Conservation (phyloP, 1,284 basidiomycete genomes). For the Malassezia nana region DNA sequence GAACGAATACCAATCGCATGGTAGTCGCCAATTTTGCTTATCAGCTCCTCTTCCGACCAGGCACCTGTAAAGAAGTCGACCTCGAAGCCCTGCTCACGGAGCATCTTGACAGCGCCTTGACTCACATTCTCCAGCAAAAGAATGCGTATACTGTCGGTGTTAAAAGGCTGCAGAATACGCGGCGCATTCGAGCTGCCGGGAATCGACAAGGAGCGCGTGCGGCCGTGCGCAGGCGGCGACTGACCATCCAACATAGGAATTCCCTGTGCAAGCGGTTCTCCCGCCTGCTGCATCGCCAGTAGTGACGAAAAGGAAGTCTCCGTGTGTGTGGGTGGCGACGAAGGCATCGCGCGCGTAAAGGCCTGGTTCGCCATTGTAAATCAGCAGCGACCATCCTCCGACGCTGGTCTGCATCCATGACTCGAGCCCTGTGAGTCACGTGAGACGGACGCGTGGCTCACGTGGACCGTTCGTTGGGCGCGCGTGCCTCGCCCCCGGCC, state of each 20-base stretch:
- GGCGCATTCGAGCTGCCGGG: conserved; percentile 13
- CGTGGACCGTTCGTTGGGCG: conserved; percentile 3
- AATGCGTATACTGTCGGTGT: conserved; percentile 51
- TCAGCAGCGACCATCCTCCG: background rate
- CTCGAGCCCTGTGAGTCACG: conserved; percentile 6
- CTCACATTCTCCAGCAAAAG: conserved; percentile 92
- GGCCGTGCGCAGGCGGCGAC: background rate
- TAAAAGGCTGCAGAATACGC: conserved; percentile 40
- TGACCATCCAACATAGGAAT: background rate
- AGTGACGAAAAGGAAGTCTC: background rate
- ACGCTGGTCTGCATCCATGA: background rate
- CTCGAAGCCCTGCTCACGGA: conserved; percentile 76
- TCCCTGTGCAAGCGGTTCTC: conserved; percentile 4
- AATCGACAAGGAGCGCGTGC: conserved; percentile 3
- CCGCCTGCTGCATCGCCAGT: conserved; percentile 8
- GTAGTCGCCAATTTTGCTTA: conserved; percentile 74
- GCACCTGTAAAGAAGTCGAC: conserved; percentile 83
- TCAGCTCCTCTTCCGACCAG: conserved; percentile 81
- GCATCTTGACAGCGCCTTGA: conserved; percentile 71
- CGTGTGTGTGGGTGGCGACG: background rate
- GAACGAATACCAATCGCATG: conserved; percentile 92
- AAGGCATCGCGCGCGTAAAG: conserved; percentile 7
- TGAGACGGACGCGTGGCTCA: conserved; percentile 5
- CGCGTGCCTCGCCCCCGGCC: conserved; percentile 3
- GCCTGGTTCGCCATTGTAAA: conserved; percentile 6